Evolutionary conservation across 2,329 filamentous ascomycete species (phyloP), one percentile per base, ranked within the genome.

Genomic region (Penicillium aurantiogriseum): DNA sequence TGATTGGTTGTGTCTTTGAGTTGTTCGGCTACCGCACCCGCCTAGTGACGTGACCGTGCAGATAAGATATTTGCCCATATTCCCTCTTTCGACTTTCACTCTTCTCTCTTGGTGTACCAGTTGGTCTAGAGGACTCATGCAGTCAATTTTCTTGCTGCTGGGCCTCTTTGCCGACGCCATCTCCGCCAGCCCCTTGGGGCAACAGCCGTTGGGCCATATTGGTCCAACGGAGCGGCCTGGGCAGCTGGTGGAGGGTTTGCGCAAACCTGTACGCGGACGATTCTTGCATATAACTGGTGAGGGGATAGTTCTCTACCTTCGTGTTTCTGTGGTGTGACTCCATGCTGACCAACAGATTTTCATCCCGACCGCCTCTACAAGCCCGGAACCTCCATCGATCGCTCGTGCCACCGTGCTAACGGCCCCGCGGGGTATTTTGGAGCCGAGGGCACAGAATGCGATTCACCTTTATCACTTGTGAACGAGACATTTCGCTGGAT

Each of bases 401-500:
- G 56, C 17, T 63, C 88, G 60, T 99, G 94, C 76, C 94, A 99
- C 71, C 83, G 87, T 55, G 87, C 88, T 58, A 79, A 85, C 58
- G 94, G 94, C 13, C 79, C 85, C 6, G 89, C 93, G 8, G 93
- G 92, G 45, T 80, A 83, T 50, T 94, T 91, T 70, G 94, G 94
- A 68, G 88, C 92, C 54, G 90, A 94, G 74, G 91, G 87, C 1
- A 90, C 90, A 9, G 90, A 91, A 58, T 99, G 94, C 81, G 94
- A 99, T 77, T 85, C 90, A 2, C 93, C 94, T 0, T 76, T 87
- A 58, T 79, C 88, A 0, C 85, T 99, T 19, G 80, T 96, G 60
- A 90, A 97, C 73, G 89, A 90, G 67, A 97, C 93, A 0, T 91
- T 97, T 70, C 83, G 87, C 68, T 99, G 93, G 93, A 88, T 99